A percentile compares a stretch with the other conserved stretches of the same genome.
phyloP scores from a whole-genome alignment of 1,284 basidiomycete genomes.

The Schizopora paradoxa region DNA sequence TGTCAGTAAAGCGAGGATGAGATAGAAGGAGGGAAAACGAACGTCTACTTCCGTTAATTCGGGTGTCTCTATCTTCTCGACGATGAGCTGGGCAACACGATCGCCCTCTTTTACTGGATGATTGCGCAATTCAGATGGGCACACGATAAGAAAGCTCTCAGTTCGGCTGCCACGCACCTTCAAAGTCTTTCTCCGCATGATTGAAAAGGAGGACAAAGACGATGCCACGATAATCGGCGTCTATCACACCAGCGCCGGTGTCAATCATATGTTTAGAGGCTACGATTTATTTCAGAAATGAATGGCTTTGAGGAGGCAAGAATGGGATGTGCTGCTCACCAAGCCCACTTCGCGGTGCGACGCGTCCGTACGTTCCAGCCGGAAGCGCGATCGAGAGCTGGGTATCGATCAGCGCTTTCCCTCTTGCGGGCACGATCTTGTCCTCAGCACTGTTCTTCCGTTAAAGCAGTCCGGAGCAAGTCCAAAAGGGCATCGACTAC shows the following conservation, averaged over 20 bases:
- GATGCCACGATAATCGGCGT: conserved; percentile 91
- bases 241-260: conserved; percentile 94
- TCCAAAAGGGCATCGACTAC: conserved; percentile 8
- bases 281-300: too few relatives aligned
- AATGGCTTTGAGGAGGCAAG: background rate
- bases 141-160: background rate
- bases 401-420: conserved; percentile 86
- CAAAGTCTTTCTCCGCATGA: conserved; percentile 81
- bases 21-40: conserved; percentile 26
- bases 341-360: conserved; percentile 91
- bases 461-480: background rate
- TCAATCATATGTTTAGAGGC: conserved; percentile 97
- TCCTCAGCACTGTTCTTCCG: conserved; percentile 59
- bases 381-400: conserved; percentile 93
- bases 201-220: conserved; percentile 97
- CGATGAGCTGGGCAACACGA: conserved; percentile 89
- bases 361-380: conserved; percentile 88
- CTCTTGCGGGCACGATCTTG: conserved; percentile 75
- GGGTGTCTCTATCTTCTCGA: conserved; percentile 88
- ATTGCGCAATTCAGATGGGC: background rate
- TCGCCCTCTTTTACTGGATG: conserved; percentile 82
- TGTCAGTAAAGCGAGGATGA: conserved; percentile 11
- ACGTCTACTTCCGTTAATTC: conserved; percentile 83
- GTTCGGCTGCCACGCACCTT: too few relatives aligned
- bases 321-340: conserved; percentile 46